Conservation (phyloP, 2,329 filamentous ascomycete genomes). For the Leptographium procerum region DNA sequence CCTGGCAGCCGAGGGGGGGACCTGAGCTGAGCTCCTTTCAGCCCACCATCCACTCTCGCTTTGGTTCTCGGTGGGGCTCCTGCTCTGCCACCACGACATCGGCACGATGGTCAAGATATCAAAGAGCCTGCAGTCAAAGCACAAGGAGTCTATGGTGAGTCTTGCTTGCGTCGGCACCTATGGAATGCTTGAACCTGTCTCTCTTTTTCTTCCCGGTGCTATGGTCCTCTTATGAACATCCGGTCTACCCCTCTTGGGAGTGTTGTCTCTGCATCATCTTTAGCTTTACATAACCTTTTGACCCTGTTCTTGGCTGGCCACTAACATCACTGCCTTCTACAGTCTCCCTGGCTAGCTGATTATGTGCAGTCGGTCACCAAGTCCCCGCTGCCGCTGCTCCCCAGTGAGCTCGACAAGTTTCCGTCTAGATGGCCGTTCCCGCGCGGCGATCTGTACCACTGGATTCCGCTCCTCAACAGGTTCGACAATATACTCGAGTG, state of each 20-base stretch:
- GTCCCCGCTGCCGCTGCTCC: conserved; percentile 63
- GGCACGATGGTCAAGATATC: conserved; percentile 55
- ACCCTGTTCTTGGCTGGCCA: not conserved
- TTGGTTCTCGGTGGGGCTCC: not conserved
- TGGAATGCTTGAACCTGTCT: not conserved
- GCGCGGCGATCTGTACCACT: conserved; percentile 92
- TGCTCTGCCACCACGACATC: not conserved
- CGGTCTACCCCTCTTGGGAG: not conserved
- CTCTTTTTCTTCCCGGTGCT: not conserved
- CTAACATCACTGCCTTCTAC: conserved; percentile 13
- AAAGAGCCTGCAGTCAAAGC: conserved; percentile 55
- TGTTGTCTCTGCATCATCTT: not conserved
- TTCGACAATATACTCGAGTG: conserved; percentile 82
- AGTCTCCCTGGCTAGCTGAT: conserved; percentile 80
- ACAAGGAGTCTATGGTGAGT: conserved; percentile 55
- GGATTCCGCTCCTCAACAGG: conserved; percentile 87
- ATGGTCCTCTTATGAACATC: too few species aligned
- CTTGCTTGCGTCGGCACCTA: not conserved
- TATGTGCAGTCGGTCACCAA: conserved; percentile 64
- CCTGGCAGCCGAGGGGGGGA: conserved; percentile 2
- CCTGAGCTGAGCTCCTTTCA: conserved; percentile 1
- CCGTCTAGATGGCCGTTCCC: conserved; percentile 90
- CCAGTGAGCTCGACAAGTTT: conserved; percentile 65
- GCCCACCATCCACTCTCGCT: not conserved
- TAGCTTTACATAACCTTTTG: conserved; percentile 11